These are phyloP conservation scores for Pilaira anomala DNA, from an alignment of 192 early-diverging fungal species.

Conservation along the genomic window DNA sequence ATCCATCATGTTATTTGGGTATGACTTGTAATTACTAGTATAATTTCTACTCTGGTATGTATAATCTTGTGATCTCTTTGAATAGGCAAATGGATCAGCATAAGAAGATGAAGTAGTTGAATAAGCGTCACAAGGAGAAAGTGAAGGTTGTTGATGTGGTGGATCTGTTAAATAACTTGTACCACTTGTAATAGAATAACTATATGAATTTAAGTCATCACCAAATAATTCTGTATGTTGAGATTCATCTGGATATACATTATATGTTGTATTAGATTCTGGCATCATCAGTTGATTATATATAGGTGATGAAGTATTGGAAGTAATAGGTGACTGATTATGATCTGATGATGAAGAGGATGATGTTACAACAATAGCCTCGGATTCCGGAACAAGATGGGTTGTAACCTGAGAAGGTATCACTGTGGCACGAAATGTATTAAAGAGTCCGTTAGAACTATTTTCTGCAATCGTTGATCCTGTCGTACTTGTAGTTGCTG, in stretches of 20 bases:
- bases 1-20: too few relatives aligned
- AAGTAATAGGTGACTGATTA: neutral
- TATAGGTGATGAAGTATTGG: constrained; percentile 1
- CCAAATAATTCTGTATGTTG: neutral
- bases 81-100: constrained; percentile 2
- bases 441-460: neutral
- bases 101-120: constrained; percentile 8
- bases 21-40: neutral
- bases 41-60: constrained; percentile 12
- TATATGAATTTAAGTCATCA: neutral
- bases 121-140: constrained; percentile 16
- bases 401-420: neutral
- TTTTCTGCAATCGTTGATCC: neutral
- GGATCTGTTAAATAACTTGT: neutral
- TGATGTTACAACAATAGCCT: neutral
- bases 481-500: neutral
- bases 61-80: constrained; percentile 8
- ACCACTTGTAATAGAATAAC: neutral
- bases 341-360: neutral
- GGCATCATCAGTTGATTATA: neutral
- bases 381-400: neutral
- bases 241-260: constrained; percentile 8
- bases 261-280: neutral
- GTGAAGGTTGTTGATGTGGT: constrained; percentile 7
- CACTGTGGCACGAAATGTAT: neutral